Base-by-base conservation (phyloP, 1,139 yeast species). In the Scheffersomyces insectosa region DNA sequence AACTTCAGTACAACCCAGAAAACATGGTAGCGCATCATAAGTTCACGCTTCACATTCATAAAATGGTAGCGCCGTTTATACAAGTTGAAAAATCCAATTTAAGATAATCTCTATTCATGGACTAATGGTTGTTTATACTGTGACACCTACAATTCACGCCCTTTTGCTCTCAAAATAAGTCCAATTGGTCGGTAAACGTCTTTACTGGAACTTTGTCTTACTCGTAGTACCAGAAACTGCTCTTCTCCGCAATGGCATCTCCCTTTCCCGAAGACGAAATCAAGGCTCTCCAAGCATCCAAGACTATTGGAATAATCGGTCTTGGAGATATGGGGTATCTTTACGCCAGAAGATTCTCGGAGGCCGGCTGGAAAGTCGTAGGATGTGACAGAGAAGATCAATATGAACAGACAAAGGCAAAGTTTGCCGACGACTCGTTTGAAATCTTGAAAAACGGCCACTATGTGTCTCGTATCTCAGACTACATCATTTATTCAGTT, bases 311-410 rank as follows among this genome's bases (percentile, higher is more conserved):
- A 2, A 87, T 93, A 50, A 91, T 93, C 44, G 99, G 99, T 1
- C 78, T 93, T 36, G 99, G 99, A 25, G 99, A 93, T 62, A 93
- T 93, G 99, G 99, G 99, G 12, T 70, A 80, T 36, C 68, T 93
- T 51, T 93, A 93, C 57, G 98, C 98, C 47, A 72, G 75, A 13
- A 68, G 85, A 44, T 85, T 95, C 57, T 73, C 88, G 20, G 75
- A 76, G 39, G 95, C 91, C 1, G 98, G 98, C 1, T 89, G 97
- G 96, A 77, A 63, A 52, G 97, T 93, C 1, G 82, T 88, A 40
- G 97, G 96, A 3, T 89, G 97, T 63, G 99, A 93, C 60, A 71
- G 85, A 46, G 96, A 88, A 54, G 89, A 83, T 15, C 56, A 67
- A 27, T 90, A 66, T 56, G 82, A 76, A 13, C 64, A 65, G 12